Percentiles rank a stretch among this genome's conserved stretches.
Conservation (phyloP, 2,329 filamentous ascomycete genomes). For the Penicillium hordei region DNA sequence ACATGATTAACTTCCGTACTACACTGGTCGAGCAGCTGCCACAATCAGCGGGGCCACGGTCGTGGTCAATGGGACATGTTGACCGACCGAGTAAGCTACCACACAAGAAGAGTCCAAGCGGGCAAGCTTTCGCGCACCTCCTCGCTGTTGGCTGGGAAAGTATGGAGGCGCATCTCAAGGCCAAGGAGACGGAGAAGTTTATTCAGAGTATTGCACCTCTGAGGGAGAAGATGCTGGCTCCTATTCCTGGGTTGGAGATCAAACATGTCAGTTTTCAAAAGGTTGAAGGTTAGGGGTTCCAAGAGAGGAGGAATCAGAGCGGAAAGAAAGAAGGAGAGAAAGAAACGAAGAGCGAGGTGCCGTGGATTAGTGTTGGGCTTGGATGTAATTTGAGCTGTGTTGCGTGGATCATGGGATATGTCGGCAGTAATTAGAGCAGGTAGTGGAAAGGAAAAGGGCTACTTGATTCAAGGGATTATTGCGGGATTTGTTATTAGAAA, state of each 20-base stretch:
- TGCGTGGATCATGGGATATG: slow-evolving; percentile 4
- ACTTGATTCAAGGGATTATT: slow-evolving; percentile 19
- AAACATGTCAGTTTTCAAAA: slow-evolving; percentile 46
- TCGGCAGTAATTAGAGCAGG: slow-evolving; percentile 6
- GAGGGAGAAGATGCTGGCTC: slow-evolving; percentile 40
- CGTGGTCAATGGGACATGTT: slow-evolving; percentile 40
- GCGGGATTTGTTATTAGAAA: slow-evolving; percentile 27
- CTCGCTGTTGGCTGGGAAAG: slow-evolving; percentile 54
- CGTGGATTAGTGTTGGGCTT: slow-evolving; percentile 1
- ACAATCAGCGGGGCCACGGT: slow-evolving; percentile 27
- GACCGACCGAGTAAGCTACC: slow-evolving; percentile 35
- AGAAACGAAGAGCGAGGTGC: background rate
- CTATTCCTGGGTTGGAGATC: slow-evolving; percentile 46
- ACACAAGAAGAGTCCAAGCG: slow-evolving; percentile 40
- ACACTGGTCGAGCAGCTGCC: slow-evolving; percentile 33
- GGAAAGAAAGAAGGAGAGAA: background rate
- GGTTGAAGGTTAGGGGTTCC: slow-evolving; percentile 14
- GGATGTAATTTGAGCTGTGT: slow-evolving; percentile 1
- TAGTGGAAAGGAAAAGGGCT: slow-evolving; percentile 12
- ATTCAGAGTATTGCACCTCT: slow-evolving; percentile 42
- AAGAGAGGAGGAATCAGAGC: background rate
- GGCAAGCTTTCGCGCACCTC: slow-evolving; percentile 45
- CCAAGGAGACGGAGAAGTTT: slow-evolving; percentile 49
- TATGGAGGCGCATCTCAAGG: slow-evolving; percentile 51
- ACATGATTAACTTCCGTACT: slow-evolving; percentile 42